Percentiles rank a stretch among this genome's conserved stretches.
These are phyloP conservation scores for Leersia perrieri DNA, from an alignment of 176 grass and related monocot species.

Conservation along the genomic window DNA sequence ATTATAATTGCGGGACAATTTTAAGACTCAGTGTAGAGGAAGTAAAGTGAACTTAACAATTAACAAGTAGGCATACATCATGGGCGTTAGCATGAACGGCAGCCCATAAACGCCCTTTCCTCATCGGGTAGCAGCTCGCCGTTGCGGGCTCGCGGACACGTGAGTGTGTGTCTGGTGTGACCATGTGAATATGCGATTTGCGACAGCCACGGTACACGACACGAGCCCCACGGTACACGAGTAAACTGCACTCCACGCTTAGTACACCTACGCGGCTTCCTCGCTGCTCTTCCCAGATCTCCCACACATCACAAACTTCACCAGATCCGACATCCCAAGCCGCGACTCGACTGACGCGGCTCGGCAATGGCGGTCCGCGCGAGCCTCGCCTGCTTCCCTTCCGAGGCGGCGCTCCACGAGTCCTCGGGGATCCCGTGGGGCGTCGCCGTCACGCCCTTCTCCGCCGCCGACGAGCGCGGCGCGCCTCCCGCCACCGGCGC, in stretches of 20 bases:
- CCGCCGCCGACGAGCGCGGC: slow-evolving; percentile 61
- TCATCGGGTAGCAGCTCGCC: no score
- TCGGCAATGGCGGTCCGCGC: slow-evolving; percentile 67
- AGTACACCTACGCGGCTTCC: neutral
- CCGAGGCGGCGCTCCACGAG: slow-evolving; percentile 49
- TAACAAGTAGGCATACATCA: no score
- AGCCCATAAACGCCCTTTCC: no score
- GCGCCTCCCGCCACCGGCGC: slow-evolving; percentile 37
- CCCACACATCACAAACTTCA: neutral
- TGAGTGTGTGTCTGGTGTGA: no score
- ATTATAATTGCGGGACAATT: no score
- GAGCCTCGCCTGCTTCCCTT: slow-evolving; percentile 69
- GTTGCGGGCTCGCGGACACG: no score
- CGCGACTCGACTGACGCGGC: neutral
- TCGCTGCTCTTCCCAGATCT: slow-evolving; percentile 11
- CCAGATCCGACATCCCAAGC: slow-evolving; percentile 37
- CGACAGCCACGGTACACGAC: neutral
- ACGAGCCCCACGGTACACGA: no score
- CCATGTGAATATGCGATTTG: no score
- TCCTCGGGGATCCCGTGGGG: slow-evolving; percentile 81
- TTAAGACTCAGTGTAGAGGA: no score
- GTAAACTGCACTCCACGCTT: neutral
- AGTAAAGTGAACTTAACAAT: no score
- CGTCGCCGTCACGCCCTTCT: slow-evolving; percentile 71
- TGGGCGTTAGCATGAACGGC: no score